phyloP scores from a whole-genome alignment of 1,284 basidiomycete species.

The Laetiporus sulphureus region DNA sequence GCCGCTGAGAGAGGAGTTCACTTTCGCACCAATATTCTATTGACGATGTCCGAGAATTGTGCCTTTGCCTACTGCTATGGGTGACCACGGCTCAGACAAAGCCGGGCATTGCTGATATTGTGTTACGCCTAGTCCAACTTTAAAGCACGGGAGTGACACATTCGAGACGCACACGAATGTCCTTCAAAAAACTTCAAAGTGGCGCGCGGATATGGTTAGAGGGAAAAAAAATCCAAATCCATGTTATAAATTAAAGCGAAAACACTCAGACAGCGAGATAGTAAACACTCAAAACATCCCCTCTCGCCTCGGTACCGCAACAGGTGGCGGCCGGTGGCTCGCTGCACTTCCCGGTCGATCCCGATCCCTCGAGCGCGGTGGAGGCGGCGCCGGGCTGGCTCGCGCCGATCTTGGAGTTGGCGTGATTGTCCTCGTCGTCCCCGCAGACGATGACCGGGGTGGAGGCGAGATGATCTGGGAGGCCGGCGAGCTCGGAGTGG shows the following conservation, averaged over 20 bases:
- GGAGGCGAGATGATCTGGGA: conserved; percentile 17
- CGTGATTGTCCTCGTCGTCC: conserved; percentile 15
- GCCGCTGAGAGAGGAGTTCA: too few relatives aligned
- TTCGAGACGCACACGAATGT: too few relatives aligned
- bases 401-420: conserved; percentile 28
- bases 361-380: conserved; percentile 58
- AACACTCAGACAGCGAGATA: neutral
- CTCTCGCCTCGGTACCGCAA: conserved; percentile 25
- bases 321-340: conserved; percentile 35
- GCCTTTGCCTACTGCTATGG: too few relatives aligned
- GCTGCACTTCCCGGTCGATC: conserved; percentile 53
- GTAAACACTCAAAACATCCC: conserved; percentile 21
- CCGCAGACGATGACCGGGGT: conserved; percentile 15
- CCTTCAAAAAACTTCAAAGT: too few relatives aligned
- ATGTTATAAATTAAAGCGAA: neutral
- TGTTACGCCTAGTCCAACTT: too few relatives aligned
- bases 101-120: too few relatives aligned
- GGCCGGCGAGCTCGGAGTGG: conserved; percentile 13
- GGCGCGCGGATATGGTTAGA: too few relatives aligned
- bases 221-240: neutral
- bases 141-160: too few relatives aligned
- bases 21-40: too few relatives aligned
- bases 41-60: too few relatives aligned
- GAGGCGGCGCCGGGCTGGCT: conserved; percentile 34
- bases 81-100: too few relatives aligned